Evolutionary conservation across 2,329 filamentous ascomycete genomes (phyloP).

Genomic region (Exophiala lecanii-corni): DNA sequence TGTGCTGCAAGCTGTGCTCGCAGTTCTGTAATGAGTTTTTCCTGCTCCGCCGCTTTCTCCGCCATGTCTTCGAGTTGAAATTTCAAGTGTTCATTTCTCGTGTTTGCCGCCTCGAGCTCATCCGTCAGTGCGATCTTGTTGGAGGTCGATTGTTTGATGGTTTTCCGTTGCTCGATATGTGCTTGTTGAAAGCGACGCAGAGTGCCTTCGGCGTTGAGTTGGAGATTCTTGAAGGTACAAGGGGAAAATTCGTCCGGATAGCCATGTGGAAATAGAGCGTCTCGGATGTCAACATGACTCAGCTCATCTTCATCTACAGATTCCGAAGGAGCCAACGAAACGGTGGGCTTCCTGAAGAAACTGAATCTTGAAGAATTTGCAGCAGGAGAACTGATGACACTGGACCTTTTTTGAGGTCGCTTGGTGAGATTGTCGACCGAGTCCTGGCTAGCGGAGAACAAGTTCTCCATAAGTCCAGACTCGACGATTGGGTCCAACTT

Average conservation of each 20-base stretch:
- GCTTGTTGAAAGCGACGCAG: conserved; percentile 52
- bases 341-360: conserved; percentile 38
- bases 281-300: conserved; percentile 50
- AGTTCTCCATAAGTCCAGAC: conserved; percentile 17
- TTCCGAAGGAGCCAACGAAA: conserved; percentile 27
- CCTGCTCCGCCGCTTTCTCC: conserved; percentile 51
- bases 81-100: conserved; percentile 54
- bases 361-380: conserved; percentile 36
- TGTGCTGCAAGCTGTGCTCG: conserved; percentile 41
- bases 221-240: conserved; percentile 53
- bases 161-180: conserved; percentile 49
- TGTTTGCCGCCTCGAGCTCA: conserved; percentile 57
- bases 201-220: conserved; percentile 52
- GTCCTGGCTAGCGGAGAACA: conserved; percentile 17
- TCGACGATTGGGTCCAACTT: conserved; percentile 21
- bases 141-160: conserved; percentile 47
- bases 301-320: conserved; percentile 47
- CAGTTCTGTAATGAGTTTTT: conserved; percentile 51
- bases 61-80: conserved; percentile 59
- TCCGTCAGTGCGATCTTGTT: conserved; percentile 57
- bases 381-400: conserved; percentile 30
- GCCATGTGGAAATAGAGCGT: conserved; percentile 51
- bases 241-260: conserved; percentile 46
- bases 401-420: conserved; percentile 25
- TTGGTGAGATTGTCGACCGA: conserved; percentile 20